phyloP scores from a whole-genome alignment of 306 rosid species.

The Begonia fuchsioides region DNA sequence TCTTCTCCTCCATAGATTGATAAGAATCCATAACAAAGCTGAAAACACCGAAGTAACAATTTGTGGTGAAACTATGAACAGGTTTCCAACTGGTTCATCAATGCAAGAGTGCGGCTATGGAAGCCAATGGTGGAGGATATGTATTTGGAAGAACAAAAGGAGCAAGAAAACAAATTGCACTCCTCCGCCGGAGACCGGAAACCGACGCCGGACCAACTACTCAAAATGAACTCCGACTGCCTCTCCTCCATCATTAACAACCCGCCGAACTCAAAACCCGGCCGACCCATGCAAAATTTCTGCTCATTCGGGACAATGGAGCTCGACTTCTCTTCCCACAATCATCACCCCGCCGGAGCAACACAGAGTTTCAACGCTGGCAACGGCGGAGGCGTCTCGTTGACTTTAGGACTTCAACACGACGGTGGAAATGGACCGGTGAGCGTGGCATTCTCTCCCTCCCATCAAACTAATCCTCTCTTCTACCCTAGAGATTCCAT shows the following conservation, averaged over 20 bases:
- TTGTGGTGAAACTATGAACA: slow-evolving; percentile 2
- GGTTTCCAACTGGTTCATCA: slow-evolving; percentile 95
- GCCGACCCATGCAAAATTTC: slow-evolving; percentile 16
- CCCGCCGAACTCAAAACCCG: slow-evolving; percentile 17
- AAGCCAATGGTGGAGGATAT: slow-evolving; percentile 97
- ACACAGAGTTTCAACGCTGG: slow-evolving; percentile 15
- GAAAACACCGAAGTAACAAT: background rate
- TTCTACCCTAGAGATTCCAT: slow-evolving; percentile 58
- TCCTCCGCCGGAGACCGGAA: slow-evolving; percentile 19
- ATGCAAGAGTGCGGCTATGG: slow-evolving; percentile 94
- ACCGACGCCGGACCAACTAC: slow-evolving; percentile 30
- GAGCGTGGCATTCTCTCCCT: slow-evolving; percentile 46
- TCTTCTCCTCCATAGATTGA: slow-evolving; percentile 1
- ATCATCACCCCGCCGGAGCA: slow-evolving; percentile 14
- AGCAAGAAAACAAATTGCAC: slow-evolving; percentile 15
- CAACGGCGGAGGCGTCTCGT: slow-evolving; percentile 42
- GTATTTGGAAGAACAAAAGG: slow-evolving; percentile 60
- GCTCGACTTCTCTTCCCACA: slow-evolving; percentile 54
- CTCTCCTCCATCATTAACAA: slow-evolving; percentile 47
- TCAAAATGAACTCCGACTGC: slow-evolving; percentile 51
- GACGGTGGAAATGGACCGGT: slow-evolving; percentile 38
- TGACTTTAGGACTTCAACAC: slow-evolving; percentile 81
- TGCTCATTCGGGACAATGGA: slow-evolving; percentile 49
- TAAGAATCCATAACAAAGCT: background rate
- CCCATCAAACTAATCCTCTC: slow-evolving; percentile 35